Evolutionary conservation across 1,284 basidiomycete species (phyloP).

Genomic region (Gomphus bonarii): DNA sequence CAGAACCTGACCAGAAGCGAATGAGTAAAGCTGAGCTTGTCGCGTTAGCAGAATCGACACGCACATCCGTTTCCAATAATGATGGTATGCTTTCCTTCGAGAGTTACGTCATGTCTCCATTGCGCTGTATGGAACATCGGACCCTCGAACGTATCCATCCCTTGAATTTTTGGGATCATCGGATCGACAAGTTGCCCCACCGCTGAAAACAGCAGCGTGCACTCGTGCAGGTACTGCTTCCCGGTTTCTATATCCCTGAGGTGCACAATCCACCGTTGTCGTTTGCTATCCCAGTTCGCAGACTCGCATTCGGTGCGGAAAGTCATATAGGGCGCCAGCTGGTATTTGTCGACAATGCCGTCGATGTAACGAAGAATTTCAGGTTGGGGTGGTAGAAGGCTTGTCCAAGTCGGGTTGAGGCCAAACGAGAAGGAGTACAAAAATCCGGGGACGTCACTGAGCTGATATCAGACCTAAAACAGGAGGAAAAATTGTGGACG

Average conservation of each 20-base stretch:
- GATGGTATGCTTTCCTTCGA: constrained; percentile 33
- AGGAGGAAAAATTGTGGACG: background rate
- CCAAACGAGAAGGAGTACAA: constrained; percentile 13
- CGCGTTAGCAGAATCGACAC: background rate
- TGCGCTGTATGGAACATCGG: constrained; percentile 35
- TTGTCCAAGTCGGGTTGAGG: constrained; percentile 8
- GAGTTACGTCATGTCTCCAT: constrained; percentile 31
- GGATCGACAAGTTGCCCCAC: constrained; percentile 24
- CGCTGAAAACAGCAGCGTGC: constrained; percentile 10
- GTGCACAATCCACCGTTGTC: constrained; percentile 5
- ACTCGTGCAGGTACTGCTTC: constrained; percentile 5
- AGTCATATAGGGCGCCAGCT: constrained; percentile 8
- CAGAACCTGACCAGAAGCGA: background rate
- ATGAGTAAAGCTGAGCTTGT: background rate
- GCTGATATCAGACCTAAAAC: background rate
- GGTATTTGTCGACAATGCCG: constrained; percentile 12
- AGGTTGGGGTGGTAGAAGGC: background rate
- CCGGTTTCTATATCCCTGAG: constrained; percentile 9
- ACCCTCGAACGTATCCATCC: constrained; percentile 32
- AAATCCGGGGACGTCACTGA: constrained; percentile 4
- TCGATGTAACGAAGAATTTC: constrained; percentile 12
- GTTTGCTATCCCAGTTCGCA: constrained; percentile 12
- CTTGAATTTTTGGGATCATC: constrained; percentile 27
- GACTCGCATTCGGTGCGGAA: constrained; percentile 11
- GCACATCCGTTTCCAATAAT: constrained; percentile 40